Evolutionary conservation across 1,284 basidiomycete genomes (phyloP), one percentile per base, ranked within the genome.

Genomic region (Cryptococcus sp.): DNA sequence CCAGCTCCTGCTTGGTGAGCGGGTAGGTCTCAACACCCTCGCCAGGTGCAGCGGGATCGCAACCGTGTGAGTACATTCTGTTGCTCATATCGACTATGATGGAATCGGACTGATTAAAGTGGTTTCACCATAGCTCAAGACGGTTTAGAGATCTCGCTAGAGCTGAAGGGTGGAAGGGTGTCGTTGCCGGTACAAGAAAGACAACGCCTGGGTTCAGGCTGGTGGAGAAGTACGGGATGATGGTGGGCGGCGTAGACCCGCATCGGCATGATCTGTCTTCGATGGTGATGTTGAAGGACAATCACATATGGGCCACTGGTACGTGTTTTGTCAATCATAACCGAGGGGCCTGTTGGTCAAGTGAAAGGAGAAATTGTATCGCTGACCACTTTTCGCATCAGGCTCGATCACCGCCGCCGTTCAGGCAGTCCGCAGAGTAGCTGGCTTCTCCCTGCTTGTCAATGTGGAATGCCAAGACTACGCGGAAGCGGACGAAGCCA

Each of bases 201-300:
- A 99, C 95, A 0, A 98, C 95, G 1, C 96, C 95, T n/a, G 92
- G 93, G 0, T 99, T 99, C 82, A 84, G 96, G 50, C 83, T 98
- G 17, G 94, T 99, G 5, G 95, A 99, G 78, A 99, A 99, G 80
- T 98, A 99, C 77, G 96, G 89, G 10, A 99, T 99, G 96, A 82
- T 98, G 47, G 92, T 99, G 25, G 95, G 96, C 23, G 96, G 95
- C 5, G 89, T 98, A 65, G 96, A 99, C 78, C 83, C 91, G 19
- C 96, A 99, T 81, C 85, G 96, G n/a, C 90, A 97, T 72, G 94
- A 98, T 79, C 83, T 99, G 38, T 93, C 90, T 41, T 92, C 90
- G 75, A 99, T 99, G 95, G 95, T 99, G 74, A 99, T 99, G 95
- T 86, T 99, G 72, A 99, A 99, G 80, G 95, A 99, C 75, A 99